Evolutionary conservation across 768 basidiomycete species (phyloP), one percentile per base, ranked within the genome.

Genomic region (Piloderma croceum): DNA sequence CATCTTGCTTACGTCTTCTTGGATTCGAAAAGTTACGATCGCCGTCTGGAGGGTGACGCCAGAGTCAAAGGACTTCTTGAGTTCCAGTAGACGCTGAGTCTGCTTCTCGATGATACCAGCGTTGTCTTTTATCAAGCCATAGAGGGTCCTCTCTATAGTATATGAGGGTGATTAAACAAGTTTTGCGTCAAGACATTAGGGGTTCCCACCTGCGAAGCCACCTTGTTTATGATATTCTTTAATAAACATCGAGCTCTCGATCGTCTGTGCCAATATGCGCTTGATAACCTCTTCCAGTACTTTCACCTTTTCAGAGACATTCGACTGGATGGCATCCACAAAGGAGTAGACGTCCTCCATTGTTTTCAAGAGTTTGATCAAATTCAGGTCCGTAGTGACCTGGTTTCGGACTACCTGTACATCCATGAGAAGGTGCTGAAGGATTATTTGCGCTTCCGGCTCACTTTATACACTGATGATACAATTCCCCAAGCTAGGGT

Each of bases 161-260:
- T n/a, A n/a, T n/a, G 52, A 39, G 31, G 19, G 23, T 13, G 4
- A n/a, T 34, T 11, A 15, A 17, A 12, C 23, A 11, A 6, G 7
- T 3, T 1, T 3, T 2, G 12, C 34, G 12, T 31, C 10, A 6
- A 38, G 19, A 35, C 9, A 18, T n/a, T n/a, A n/a, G n/a, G 9
- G 19, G 9, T 9, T 17, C 33, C 12, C 45, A 63, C 60, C 37
- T 45, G 50, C 49, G 19, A 61, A 61, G n/a, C 60, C 61, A 38
- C 51, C 38, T 0, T 61, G 61, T 34, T 48, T 50, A n/a, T n/a
- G n/a, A 31, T 51, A 61, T 39, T 61, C 61, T 10, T 51, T 59
- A 34, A 61, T 42, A 36, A 61, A 61, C 48, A 61, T 48, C 23
- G 39, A 51, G 10, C 60, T 63, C 44, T 61, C 60, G 3, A 62